Conservation (phyloP, 1,284 basidiomycete species). For the Heimioporus retisporus region DNA sequence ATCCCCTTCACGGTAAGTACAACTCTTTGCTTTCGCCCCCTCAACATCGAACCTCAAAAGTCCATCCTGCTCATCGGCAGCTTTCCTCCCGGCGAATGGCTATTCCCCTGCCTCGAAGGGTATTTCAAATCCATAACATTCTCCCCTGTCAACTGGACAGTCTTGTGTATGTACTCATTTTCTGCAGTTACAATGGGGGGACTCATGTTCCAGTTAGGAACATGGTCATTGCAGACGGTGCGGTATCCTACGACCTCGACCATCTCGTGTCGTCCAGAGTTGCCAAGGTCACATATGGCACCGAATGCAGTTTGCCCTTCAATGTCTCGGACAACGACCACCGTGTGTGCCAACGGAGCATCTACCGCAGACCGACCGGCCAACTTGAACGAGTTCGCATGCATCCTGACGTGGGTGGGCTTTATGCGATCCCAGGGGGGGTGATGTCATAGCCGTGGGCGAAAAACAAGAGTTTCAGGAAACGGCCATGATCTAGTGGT, state of each 20-base stretch:
- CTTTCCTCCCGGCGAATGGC: conserved; percentile 62
- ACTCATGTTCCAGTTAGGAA: conserved; percentile 46
- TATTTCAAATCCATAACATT: conserved; percentile 43
- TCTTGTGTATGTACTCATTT: conserved; percentile 45
- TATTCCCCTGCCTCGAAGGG: conserved; percentile 50
- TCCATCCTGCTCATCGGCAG: conserved; percentile 55
- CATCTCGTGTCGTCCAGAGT: conserved; percentile 59
- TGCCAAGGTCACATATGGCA: conserved; percentile 57
- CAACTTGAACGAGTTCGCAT: conserved; percentile 36
- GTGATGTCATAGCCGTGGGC: too few species aligned
- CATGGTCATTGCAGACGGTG: conserved; percentile 47
- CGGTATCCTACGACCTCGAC: conserved; percentile 60
- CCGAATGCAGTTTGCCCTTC: conserved; percentile 40
- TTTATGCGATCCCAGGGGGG: neutral
- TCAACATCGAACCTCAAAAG: conserved; percentile 28
- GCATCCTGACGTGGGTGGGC: conserved; percentile 44
- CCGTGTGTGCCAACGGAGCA: conserved; percentile 32
- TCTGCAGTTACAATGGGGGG: too few species aligned
- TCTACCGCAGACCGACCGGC: conserved; percentile 35
- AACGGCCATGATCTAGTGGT: conserved; percentile 32
- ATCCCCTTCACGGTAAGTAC: conserved; percentile 46
- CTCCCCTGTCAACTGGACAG: conserved; percentile 50
- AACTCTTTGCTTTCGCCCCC: neutral
- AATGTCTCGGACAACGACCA: conserved; percentile 48
- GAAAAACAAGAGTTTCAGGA: conserved; percentile 47